Percentiles rank a stretch among this genome's conserved stretches.
phyloP scores from a whole-genome alignment of 176 grass and related monocot genomes.

The Oropetium thomaeum region DNA sequence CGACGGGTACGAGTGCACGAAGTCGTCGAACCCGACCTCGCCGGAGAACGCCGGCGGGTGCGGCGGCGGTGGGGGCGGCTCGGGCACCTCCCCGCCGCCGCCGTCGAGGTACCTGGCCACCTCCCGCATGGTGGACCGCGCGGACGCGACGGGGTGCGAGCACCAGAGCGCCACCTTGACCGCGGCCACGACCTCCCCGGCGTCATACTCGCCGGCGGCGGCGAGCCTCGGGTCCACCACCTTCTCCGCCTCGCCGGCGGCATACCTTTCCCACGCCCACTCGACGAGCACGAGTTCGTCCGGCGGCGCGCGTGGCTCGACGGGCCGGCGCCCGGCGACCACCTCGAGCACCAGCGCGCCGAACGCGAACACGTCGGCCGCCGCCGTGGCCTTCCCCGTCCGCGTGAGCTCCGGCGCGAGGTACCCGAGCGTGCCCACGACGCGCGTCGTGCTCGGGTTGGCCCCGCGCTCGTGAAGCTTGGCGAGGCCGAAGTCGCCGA shows the following conservation, averaged over 20 bases:
- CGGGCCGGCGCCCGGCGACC: slow-evolving; percentile 60
- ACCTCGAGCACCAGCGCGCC: slow-evolving; percentile 74
- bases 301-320: slow-evolving; percentile 51
- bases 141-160: slow-evolving; percentile 48
- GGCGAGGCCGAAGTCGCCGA: slow-evolving; percentile 76
- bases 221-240: slow-evolving; percentile 58
- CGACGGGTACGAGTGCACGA: slow-evolving; percentile 74
- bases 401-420: slow-evolving; percentile 75
- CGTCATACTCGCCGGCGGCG: slow-evolving; percentile 47
- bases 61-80: slow-evolving; percentile 29
- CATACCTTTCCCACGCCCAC: slow-evolving; percentile 74
- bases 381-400: slow-evolving; percentile 59
- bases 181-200: slow-evolving; percentile 38
- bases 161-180: slow-evolving; percentile 72
- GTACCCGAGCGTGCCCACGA: slow-evolving; percentile 84
- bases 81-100: slow-evolving; percentile 54
- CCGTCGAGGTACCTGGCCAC: slow-evolving; percentile 67
- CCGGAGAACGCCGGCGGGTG: slow-evolving; percentile 26
- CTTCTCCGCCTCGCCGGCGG: slow-evolving; percentile 36
- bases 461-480: slow-evolving; percentile 84
- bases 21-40: slow-evolving; percentile 64
- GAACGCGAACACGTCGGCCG: slow-evolving; percentile 79
- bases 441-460: slow-evolving; percentile 72
- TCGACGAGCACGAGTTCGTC: slow-evolving; percentile 72
- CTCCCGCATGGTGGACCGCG: slow-evolving; percentile 65